Evolutionary conservation across 768 basidiomycete genomes (phyloP), one percentile per base, ranked within the genome.

Genomic region (Podaxis rugospora): DNA sequence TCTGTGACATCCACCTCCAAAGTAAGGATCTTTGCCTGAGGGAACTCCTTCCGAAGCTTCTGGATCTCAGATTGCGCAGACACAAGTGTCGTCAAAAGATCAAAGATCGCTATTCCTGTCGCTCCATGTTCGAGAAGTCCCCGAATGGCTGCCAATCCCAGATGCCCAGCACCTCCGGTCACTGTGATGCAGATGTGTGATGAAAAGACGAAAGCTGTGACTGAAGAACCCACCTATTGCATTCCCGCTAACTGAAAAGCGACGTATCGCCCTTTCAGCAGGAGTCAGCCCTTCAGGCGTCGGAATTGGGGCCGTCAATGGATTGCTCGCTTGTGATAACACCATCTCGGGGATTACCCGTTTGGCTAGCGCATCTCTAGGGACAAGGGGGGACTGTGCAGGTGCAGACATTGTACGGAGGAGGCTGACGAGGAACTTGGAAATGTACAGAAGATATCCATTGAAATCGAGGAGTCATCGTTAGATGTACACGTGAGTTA

Each of bases 41-140:
- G 75, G 61, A 76, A 76, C n/a, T 74, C 71, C 10, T 32, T 36
- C 37, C 57, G 46, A 51, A 72, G 49, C 9, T 35, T 32, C 18
- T 65, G 42, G 56, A 74, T 61, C 16, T 62, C 67, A 59, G 58
- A 44, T 57, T 65, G 65, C 16, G 66, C 70, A 11, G 63, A 73
- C 49, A 60, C 61, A 54, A 70, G 62, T 21, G 68, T 71, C 6
- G 68, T 2, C 6, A 44, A 42, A 21, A 75, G 51, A 62, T 74
- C 72, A 50, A 75, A 74, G 2, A 76, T 63, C 28, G 69, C 71
- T 25, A 77, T 64, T 4, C 74, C 73, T 11, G 70, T 69, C n/a
- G 71, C 70, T 11, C 78, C 79, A 47, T 81, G 80, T 57, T 80
- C 80, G 6, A 81, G 72, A 11, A 81, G 68, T 4, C 74, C 75